Percentiles rank a stretch among this genome's conserved stretches.
phyloP scores from a whole-genome alignment of 1,139 yeast genomes.

The Taiozyma onychis region DNA sequence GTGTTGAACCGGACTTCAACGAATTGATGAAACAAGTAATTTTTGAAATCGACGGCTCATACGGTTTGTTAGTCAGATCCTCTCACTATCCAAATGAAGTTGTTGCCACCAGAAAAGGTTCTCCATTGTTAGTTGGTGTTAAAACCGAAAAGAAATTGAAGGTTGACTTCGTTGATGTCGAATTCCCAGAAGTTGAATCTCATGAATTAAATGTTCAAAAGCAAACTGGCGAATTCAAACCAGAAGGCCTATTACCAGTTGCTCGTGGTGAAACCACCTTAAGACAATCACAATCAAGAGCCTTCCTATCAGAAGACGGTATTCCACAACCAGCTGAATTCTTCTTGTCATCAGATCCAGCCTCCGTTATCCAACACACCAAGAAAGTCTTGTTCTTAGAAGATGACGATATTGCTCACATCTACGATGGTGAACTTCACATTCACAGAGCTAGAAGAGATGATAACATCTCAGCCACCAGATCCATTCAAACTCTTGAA shows the following conservation, averaged over 20 bases:
- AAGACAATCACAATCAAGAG: constrained; percentile 90
- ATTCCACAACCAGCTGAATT: constrained; percentile 93
- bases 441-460: constrained; percentile 93
- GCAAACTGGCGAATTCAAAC: constrained; percentile 14
- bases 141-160: constrained; percentile 92
- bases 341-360: constrained; percentile 94
- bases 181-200: constrained; percentile 63
- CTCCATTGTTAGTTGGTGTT: constrained; percentile 95
- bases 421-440: constrained; percentile 96
- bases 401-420: constrained; percentile 98
- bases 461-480: constrained; percentile 86
- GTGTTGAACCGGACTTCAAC: constrained; percentile 74
- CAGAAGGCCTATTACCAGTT: constrained; percentile 19
- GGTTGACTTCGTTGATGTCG: constrained; percentile 98
- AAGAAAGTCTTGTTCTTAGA: constrained; percentile 93
- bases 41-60: constrained; percentile 94
- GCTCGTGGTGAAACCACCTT: constrained; percentile 36
- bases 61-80: constrained; percentile 91
- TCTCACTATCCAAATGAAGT: constrained; percentile 92
- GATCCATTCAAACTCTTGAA: constrained; percentile 95
- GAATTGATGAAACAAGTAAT: constrained; percentile 90
- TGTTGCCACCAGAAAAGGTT: constrained; percentile 97
- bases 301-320: constrained; percentile 87
- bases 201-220: constrained; percentile 26
- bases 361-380: constrained; percentile 97